Evolutionary conservation across 1,139 yeast species (phyloP).

Genomic region (Suhomyces yuchorum): DNA sequence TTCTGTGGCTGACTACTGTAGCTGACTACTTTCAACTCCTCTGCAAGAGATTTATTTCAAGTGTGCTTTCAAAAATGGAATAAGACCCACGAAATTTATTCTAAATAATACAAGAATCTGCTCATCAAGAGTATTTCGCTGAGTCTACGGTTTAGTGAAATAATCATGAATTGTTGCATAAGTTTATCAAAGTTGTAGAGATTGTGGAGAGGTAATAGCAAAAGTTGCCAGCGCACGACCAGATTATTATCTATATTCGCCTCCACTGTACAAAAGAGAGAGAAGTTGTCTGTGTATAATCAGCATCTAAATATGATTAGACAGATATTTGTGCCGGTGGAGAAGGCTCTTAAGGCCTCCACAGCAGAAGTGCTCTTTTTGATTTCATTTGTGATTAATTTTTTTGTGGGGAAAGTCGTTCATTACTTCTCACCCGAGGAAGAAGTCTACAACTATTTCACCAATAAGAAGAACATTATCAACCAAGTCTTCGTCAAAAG

Average conservation of each 20-base stretch:
- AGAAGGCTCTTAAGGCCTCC: slow-evolving; percentile 17
- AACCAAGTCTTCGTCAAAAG: slow-evolving; percentile 77
- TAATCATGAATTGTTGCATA: too few species aligned
- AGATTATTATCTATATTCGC: neutral
- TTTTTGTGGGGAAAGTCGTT: slow-evolving; percentile 35
- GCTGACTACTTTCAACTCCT: too few species aligned
- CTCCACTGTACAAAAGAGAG: too few species aligned
- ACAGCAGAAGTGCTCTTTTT: slow-evolving; percentile 29
- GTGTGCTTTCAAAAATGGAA: too few species aligned
- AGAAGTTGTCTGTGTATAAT: slow-evolving; percentile 24
- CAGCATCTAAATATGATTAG: slow-evolving; percentile 19
- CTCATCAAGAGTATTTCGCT: too few species aligned
- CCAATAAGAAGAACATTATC: slow-evolving; percentile 63
- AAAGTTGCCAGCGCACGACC: neutral
- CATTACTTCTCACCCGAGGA: slow-evolving; percentile 37
- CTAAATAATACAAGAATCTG: too few species aligned
- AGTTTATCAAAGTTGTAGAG: too few species aligned
- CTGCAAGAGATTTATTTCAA: too few species aligned
- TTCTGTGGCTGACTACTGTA: too few species aligned
- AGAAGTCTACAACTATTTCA: slow-evolving; percentile 56
- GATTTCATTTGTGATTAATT: slow-evolving; percentile 34
- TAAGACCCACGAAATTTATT: too few species aligned
- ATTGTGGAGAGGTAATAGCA: too few species aligned
- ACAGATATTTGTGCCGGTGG: slow-evolving; percentile 11
- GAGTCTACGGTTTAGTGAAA: too few species aligned